phyloP scores from a whole-genome alignment of 495 filamentous ascomycete species.

The Geoglossum glabrum region DNA sequence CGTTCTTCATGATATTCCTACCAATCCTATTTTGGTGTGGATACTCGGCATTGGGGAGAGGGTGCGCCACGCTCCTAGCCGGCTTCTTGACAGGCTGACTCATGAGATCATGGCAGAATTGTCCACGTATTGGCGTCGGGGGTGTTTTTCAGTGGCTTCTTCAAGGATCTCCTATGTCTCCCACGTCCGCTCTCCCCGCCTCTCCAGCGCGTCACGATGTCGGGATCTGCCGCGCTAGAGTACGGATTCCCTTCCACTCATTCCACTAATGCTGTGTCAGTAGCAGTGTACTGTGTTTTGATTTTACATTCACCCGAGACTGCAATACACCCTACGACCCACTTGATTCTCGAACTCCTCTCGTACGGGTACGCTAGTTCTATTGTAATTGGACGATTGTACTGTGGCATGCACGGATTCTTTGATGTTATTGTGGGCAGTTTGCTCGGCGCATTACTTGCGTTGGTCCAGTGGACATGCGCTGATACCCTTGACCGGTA shows the following conservation, averaged over 20 bases:
- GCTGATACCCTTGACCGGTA: slow-evolving; percentile 46
- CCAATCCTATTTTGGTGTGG: slow-evolving; percentile 95
- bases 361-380: slow-evolving; percentile 75
- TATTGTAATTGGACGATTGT: slow-evolving; percentile 74
- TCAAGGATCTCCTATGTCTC: slow-evolving; percentile 91
- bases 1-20: slow-evolving; percentile 89
- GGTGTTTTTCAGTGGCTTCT: slow-evolving; percentile 81
- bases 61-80: slow-evolving; percentile 29
- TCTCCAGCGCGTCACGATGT: slow-evolving; percentile 89
- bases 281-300: slow-evolving; percentile 64
- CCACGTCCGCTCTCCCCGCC: slow-evolving; percentile 86
- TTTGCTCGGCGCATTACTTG: slow-evolving; percentile 44
- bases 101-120: slow-evolving; percentile 31
- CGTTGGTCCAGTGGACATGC: slow-evolving; percentile 51
- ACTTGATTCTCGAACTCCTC: slow-evolving; percentile 37
- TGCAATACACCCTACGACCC: slow-evolving; percentile 20
- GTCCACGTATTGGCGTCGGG: slow-evolving; percentile 74
- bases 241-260: slow-evolving; percentile 97
- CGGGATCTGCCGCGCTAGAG: slow-evolving; percentile 78
- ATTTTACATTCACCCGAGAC: slow-evolving; percentile 36
- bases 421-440: slow-evolving; percentile 70
- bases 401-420: slow-evolving; percentile 98
- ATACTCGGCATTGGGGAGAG: slow-evolving; percentile 57
- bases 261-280: slow-evolving; percentile 90
- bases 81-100: neutral